These are phyloP conservation scores for Boletus pseudopeckii DNA, from an alignment of 768 basidiomycete genomes.

Conservation along the genomic window DNA sequence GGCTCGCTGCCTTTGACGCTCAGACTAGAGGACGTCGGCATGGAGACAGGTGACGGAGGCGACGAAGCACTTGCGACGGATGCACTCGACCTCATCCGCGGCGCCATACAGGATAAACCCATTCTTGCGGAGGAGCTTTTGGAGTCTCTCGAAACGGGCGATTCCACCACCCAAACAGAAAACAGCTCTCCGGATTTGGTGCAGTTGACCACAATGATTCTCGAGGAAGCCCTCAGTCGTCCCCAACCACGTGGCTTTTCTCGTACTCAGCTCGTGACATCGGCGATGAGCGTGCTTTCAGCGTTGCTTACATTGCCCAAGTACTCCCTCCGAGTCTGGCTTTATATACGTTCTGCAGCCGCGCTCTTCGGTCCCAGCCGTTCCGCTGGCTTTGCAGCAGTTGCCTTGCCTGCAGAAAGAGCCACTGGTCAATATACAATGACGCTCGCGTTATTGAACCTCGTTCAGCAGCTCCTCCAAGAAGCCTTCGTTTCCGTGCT, in stretches of 20 bases:
- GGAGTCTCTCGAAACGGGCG: slow-evolving; percentile 51
- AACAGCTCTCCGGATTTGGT: slow-evolving; percentile 67
- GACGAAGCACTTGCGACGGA: slow-evolving; percentile 68
- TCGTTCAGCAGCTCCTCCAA: slow-evolving; percentile 71
- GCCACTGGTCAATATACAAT: slow-evolving; percentile 74
- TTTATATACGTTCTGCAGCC: slow-evolving; percentile 77
- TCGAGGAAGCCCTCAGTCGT: slow-evolving; percentile 71
- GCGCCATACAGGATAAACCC: slow-evolving; percentile 70
- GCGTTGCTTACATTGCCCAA: slow-evolving; percentile 69
- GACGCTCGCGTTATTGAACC: slow-evolving; percentile 73
- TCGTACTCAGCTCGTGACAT: slow-evolving; percentile 66
- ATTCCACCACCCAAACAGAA: slow-evolving; percentile 41
- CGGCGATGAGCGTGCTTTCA: slow-evolving; percentile 77
- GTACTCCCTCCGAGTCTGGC: slow-evolving; percentile 83
- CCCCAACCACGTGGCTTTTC: slow-evolving; percentile 42
- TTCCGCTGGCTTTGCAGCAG: slow-evolving; percentile 52
- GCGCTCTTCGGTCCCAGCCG: slow-evolving; percentile 70
- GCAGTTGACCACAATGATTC: slow-evolving; percentile 74
- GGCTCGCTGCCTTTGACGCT: slow-evolving; percentile 41
- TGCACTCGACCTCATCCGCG: slow-evolving; percentile 74
- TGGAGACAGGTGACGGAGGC: slow-evolving; percentile 61
- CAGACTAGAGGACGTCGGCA: slow-evolving; percentile 63
- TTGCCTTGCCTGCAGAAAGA: slow-evolving; percentile 68
- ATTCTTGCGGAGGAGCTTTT: slow-evolving; percentile 62
- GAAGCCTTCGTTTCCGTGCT: slow-evolving; percentile 61